Evolutionary conservation across 1,284 basidiomycete species (phyloP).

Genomic region (Ustilago shanxiensis): DNA sequence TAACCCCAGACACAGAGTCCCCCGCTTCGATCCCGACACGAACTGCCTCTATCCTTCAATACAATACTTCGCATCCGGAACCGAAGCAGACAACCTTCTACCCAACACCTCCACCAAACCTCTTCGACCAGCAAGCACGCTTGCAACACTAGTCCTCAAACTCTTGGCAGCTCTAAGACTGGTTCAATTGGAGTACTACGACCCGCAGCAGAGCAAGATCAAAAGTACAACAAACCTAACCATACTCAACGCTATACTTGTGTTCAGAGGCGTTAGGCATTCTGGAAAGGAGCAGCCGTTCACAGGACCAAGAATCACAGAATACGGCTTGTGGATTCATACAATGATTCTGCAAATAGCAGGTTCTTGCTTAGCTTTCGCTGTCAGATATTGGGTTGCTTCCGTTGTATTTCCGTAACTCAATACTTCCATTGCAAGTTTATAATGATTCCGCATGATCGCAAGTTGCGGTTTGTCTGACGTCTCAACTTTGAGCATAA

Average conservation of each 20-base stretch:
- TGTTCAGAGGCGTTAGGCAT: conserved; percentile 52
- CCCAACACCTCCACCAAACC: conserved; percentile 24
- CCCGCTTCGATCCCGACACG: conserved; percentile 71
- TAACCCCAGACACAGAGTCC: conserved; percentile 92
- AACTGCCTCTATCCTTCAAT: conserved; percentile 52
- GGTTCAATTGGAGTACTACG: conserved; percentile 48
- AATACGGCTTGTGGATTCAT: conserved; percentile 54
- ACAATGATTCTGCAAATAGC: conserved; percentile 59
- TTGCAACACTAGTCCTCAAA: conserved; percentile 32
- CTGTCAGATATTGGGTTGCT: conserved; percentile 64
- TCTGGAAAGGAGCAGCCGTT: conserved; percentile 4
- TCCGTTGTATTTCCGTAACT: conserved; percentile 56
- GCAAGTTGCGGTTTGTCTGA: no score
- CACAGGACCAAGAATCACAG: conserved; percentile 43
- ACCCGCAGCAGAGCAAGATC: conserved; percentile 10
- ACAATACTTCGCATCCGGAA: conserved; percentile 36
- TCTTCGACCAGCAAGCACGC: conserved; percentile 8
- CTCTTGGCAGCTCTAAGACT: conserved; percentile 31
- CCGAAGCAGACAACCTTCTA: not conserved
- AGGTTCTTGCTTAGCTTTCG: conserved; percentile 61
- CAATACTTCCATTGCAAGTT: no score
- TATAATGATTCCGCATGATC: not conserved
- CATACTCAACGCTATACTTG: conserved; percentile 65
- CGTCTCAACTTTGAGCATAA: no score
- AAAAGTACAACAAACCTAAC: conserved; percentile 66